Conservation (phyloP, 352 stramenopile genomes). For the Phytophthora syringae region DNA sequence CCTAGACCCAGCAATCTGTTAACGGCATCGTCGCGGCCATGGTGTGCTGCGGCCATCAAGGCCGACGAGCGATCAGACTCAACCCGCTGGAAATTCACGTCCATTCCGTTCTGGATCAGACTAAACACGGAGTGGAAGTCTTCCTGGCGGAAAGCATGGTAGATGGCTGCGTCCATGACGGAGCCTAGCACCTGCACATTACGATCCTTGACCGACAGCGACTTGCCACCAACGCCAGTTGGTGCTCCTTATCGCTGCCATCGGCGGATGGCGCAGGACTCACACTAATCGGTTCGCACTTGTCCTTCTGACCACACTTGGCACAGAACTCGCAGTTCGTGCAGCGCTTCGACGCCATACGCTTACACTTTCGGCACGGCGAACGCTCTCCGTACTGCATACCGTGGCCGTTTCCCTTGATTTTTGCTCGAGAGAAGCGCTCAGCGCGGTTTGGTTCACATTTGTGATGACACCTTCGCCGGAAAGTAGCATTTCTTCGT, state of each 20-base stretch:
- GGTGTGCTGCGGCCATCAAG: conserved; percentile 81
- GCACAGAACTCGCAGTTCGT: conserved; percentile 67
- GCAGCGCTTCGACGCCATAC: conserved; percentile 83
- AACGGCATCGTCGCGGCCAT: conserved; percentile 78
- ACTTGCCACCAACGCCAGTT: conserved; percentile 27
- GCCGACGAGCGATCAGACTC: conserved; percentile 79
- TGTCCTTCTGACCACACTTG: conserved; percentile 79
- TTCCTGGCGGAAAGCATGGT: conserved; percentile 76
- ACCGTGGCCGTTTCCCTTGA: conserved; percentile 64
- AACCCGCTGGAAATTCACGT: conserved; percentile 87
- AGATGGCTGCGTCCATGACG: conserved; percentile 86
- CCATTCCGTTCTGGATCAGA: conserved; percentile 83
- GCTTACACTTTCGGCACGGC: conserved; percentile 69
- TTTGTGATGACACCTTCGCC: conserved; percentile 79
- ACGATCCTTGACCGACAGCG: conserved; percentile 70
- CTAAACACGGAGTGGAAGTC: conserved; percentile 86
- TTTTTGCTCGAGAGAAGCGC: conserved; percentile 74
- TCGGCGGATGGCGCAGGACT: conserved; percentile 12
- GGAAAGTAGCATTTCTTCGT: conserved; percentile 58
- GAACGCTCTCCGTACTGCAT: conserved; percentile 80
- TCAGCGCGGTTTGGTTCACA: conserved; percentile 69
- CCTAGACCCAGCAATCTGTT: conserved; percentile 69
- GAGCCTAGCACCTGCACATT: conserved; percentile 83
- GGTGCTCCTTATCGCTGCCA: conserved; percentile 7
- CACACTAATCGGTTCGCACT: conserved; percentile 50